Evolutionary conservation across 129 eudicot species (phyloP).

Genomic region (Rutidosis leptorrhynchoides): DNA sequence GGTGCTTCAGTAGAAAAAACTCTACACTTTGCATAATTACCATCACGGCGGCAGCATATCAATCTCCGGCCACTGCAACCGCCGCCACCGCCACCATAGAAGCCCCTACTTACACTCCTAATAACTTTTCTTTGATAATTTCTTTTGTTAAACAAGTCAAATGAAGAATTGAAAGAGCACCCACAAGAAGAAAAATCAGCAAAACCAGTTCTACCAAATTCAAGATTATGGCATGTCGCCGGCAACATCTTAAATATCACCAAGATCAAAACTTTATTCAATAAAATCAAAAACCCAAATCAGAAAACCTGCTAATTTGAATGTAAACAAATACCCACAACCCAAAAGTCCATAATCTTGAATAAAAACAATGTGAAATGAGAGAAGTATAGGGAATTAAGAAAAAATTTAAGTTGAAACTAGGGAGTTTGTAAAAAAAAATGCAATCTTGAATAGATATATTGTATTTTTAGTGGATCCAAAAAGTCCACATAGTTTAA

Average conservation of each 20-base stretch:
- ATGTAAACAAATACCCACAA: conserved; percentile 21
- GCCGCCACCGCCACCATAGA: conserved; percentile 11
- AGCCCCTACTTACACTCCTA: conserved; percentile 36
- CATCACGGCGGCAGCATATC: conserved; percentile 41
- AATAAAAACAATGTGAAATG: conserved; percentile 21
- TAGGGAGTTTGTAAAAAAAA: conserved; percentile 6
- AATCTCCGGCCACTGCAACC: conserved; percentile 45
- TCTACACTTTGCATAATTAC: conserved; percentile 37
- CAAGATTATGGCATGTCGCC: conserved; percentile 72
- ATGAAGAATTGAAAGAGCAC: conserved; percentile 57
- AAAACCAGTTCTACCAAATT: conserved; percentile 52
- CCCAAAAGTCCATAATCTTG: conserved; percentile 20
- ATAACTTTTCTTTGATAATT: conserved; percentile 37
- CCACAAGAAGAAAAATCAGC: conserved; percentile 58
- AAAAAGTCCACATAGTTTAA: conserved; percentile 47
- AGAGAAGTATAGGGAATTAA: neutral
- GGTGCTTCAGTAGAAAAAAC: conserved; percentile 63
- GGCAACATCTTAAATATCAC: conserved; percentile 54
- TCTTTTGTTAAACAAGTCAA: conserved; percentile 35
- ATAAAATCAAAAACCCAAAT: conserved; percentile 42
- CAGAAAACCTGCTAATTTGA: conserved; percentile 22
- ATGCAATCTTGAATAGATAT: conserved; percentile 32
- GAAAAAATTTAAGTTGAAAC: conserved; percentile 21
- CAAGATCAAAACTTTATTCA: conserved; percentile 20
- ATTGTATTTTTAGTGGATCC: conserved; percentile 54